phyloP scores from a whole-genome alignment of 2,329 filamentous ascomycete species.

The Fusarium albosuccineum region DNA sequence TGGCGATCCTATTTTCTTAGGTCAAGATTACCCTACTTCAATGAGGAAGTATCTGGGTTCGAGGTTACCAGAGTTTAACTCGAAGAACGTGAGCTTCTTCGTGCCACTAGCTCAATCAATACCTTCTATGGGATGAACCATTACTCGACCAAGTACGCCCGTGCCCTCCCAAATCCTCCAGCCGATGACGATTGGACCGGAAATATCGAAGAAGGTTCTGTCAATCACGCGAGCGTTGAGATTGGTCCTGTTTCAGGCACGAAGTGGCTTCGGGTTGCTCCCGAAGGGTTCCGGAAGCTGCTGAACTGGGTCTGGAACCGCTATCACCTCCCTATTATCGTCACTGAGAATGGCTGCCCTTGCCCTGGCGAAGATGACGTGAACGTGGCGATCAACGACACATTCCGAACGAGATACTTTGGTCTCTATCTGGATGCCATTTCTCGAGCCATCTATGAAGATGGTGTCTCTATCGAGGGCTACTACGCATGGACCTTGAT shows the following conservation, averaged over 20 bases:
- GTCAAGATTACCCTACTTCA: not conserved
- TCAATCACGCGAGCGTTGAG: not conserved
- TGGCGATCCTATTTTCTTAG: not conserved
- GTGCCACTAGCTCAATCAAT: constrained; percentile 23
- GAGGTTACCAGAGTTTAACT: not conserved
- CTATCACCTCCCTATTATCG: constrained; percentile 21
- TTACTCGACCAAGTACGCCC: constrained; percentile 51
- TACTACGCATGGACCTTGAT: constrained; percentile 5
- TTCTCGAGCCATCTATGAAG: not conserved
- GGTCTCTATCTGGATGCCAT: not conserved
- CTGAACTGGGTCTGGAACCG: constrained; percentile 39
- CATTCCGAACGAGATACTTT: not conserved
- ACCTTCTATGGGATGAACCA: constrained; percentile 54
- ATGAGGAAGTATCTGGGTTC: not conserved
- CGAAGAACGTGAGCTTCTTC: not conserved
- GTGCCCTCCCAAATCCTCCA: constrained; percentile 35
- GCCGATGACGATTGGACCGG: constrained; percentile 38
- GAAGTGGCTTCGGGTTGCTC: constrained; percentile 31
- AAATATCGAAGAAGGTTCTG: constrained; percentile 31
- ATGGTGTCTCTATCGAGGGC: not conserved
- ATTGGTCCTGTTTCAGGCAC: constrained; percentile 29
- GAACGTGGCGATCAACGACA: not conserved
- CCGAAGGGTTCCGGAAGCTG: constrained; percentile 38
- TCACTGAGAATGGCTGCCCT: constrained; percentile 2
- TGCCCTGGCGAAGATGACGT: not conserved